Conservation (phyloP, 371 early-diverging fungal species). For the Rhizopus microsporus region DNA sequence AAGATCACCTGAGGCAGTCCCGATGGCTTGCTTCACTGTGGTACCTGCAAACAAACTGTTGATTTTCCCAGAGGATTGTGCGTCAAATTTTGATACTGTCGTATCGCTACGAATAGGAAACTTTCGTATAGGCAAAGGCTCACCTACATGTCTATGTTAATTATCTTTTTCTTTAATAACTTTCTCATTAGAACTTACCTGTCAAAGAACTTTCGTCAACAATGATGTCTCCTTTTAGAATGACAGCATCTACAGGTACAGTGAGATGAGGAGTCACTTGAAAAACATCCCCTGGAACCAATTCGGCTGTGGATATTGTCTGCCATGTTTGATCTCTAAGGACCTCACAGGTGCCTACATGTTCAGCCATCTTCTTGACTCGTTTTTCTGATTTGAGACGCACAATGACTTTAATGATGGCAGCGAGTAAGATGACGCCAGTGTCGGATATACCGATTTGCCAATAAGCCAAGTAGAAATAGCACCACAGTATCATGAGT, state of each 20-base stretch:
- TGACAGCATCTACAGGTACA: slow-evolving; percentile 65
- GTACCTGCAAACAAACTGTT: slow-evolving; percentile 45
- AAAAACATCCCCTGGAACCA: slow-evolving; percentile 74
- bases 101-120: slow-evolving; percentile 32
- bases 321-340: slow-evolving; percentile 57
- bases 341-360: slow-evolving; percentile 42
- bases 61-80: slow-evolving; percentile 26
- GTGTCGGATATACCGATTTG: slow-evolving; percentile 71
- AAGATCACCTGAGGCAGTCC: slow-evolving; percentile 15
- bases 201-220: slow-evolving; percentile 73
- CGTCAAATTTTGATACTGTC: slow-evolving; percentile 8
- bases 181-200: slow-evolving; percentile 8
- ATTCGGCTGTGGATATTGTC: slow-evolving; percentile 40
- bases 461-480: slow-evolving; percentile 70
- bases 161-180: not conserved
- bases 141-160: slow-evolving; percentile 23
- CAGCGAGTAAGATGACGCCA: slow-evolving; percentile 63
- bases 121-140: slow-evolving; percentile 57
- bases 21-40: slow-evolving; percentile 30
- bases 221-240: slow-evolving; percentile 65
- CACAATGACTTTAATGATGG: slow-evolving; percentile 64
- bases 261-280: slow-evolving; percentile 38
- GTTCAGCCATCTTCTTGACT: slow-evolving; percentile 63
- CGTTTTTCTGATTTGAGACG: slow-evolving; percentile 58
- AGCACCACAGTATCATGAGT: slow-evolving; percentile 66